A percentile compares a stretch with the other conserved stretches of the same genome.
These are phyloP conservation scores for Capsicum pubescens DNA, from an alignment of 257 asterid genomes.

Conservation along the genomic window DNA sequence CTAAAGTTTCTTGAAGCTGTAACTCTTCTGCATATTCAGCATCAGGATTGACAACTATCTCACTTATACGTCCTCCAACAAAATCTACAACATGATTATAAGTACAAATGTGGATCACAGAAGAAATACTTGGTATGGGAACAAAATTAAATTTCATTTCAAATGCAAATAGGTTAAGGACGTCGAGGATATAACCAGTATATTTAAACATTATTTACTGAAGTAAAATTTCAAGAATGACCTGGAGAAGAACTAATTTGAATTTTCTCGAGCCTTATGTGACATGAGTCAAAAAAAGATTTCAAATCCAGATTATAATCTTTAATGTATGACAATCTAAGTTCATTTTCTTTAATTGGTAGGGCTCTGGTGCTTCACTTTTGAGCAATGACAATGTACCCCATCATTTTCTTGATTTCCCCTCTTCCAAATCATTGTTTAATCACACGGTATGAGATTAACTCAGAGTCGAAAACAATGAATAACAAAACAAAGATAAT, in stretches of 20 bases:
- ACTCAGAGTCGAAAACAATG: background rate
- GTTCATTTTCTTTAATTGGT: background rate
- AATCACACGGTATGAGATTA: background rate
- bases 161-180: background rate
- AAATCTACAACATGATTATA: constrained; percentile 12
- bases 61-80: constrained; percentile 4
- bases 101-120: constrained; percentile 1
- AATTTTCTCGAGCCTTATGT: background rate
- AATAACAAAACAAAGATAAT: background rate
- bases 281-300: background rate
- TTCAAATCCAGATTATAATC: background rate
- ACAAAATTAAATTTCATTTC: constrained; percentile 10
- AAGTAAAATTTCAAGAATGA: constrained; percentile 19
- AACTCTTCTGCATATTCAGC: constrained; percentile 51
- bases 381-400: background rate
- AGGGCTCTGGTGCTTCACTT: background rate
- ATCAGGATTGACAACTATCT: constrained; percentile 32
- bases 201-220: background rate
- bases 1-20: constrained; percentile 53
- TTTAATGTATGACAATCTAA: constrained; percentile 3
- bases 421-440: background rate
- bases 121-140: constrained; percentile 17
- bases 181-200: background rate
- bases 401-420: background rate
- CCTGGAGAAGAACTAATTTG: background rate